Evolutionary conservation across 345 rosid genomes (phyloP).

Genomic region (Excoecaria agallocha): DNA sequence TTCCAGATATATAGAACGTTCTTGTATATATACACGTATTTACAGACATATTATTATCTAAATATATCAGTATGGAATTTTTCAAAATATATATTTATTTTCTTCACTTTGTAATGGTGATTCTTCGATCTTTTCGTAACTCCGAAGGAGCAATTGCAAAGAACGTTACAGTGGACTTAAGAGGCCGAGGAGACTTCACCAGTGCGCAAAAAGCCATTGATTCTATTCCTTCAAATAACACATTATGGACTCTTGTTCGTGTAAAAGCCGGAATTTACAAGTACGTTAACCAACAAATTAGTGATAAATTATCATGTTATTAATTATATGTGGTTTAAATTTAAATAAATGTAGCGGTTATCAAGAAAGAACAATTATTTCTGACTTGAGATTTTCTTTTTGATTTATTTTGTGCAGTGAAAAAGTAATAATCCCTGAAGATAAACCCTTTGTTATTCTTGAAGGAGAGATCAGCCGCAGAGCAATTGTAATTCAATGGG

Average conservation of each 20-base stretch:
- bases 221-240: constrained; percentile 35
- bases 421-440: constrained; percentile 33
- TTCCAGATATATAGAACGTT: no score
- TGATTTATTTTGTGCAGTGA: constrained; percentile 25
- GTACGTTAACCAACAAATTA: constrained; percentile 9
- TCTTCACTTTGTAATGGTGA: neutral
- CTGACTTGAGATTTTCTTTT: neutral
- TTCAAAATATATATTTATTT: neutral
- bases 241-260: constrained; percentile 29
- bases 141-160: constrained; percentile 9
- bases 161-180: constrained; percentile 28
- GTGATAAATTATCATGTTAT: neutral
- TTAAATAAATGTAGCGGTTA: neutral
- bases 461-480: constrained; percentile 25
- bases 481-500: constrained; percentile 30
- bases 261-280: constrained; percentile 33
- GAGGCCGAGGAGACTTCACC: constrained; percentile 30
- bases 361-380: no score
- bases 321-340: neutral
- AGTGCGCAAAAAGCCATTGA: constrained; percentile 41
- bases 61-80: neutral
- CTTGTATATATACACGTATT: no score
- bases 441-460: constrained; percentile 42
- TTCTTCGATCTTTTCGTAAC: neutral
- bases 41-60: no score